phyloP scores from a whole-genome alignment of 768 basidiomycete genomes.

The Megacollybia marginata region DNA sequence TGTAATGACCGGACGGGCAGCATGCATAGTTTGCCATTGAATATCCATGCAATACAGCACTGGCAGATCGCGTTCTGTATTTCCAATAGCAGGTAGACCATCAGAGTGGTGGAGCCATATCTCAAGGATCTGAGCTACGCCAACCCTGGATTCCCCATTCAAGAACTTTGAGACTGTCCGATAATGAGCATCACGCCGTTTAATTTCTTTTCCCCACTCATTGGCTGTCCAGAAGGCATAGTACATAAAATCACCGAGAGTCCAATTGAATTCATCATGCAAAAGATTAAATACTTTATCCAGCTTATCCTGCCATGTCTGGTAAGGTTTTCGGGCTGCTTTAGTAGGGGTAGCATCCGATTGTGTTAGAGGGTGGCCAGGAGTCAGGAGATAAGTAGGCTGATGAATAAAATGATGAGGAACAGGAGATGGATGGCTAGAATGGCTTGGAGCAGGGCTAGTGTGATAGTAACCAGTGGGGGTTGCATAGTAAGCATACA shows the following conservation, averaged over 20 bases:
- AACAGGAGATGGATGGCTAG: too few relatives aligned
- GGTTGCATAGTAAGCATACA: too few relatives aligned
- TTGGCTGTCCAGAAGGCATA: neutral
- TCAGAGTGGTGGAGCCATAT: neutral
- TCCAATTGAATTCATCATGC: neutral
- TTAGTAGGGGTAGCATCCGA: too few relatives aligned
- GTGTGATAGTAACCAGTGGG: too few relatives aligned
- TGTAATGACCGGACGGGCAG: constrained; percentile 5
- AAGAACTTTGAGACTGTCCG: neutral
- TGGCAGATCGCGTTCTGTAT: neutral
- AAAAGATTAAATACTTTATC: neutral
- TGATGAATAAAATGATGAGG: too few relatives aligned
- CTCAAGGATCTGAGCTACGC: neutral
- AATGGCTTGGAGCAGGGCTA: too few relatives aligned
- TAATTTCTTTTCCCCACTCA: neutral
- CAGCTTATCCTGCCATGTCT: neutral
- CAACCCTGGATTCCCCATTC: neutral
- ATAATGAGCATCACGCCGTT: neutral
- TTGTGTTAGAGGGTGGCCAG: too few relatives aligned
- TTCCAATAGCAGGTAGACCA: neutral
- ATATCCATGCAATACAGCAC: constrained; percentile 2
- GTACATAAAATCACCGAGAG: neutral
- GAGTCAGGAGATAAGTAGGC: too few relatives aligned
- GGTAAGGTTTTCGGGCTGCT: neutral
- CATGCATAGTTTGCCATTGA: constrained; percentile 1